phyloP scores from a whole-genome alignment of 2,329 filamentous ascomycete species.

The Xylariaceae sp. region DNA sequence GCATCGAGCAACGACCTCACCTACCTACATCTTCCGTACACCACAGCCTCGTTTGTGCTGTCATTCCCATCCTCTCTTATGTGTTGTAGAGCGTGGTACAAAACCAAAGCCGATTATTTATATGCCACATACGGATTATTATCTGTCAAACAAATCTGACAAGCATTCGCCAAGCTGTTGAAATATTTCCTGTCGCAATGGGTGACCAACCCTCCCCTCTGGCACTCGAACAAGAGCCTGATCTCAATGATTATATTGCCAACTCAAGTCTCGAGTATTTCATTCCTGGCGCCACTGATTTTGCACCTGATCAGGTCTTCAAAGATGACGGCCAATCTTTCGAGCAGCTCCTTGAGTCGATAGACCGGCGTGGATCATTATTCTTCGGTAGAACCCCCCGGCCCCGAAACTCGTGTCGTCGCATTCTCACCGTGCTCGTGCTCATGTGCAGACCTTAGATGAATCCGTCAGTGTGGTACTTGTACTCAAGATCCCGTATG shows the following conservation, averaged over 20 bases:
- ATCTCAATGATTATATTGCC: constrained; percentile 46
- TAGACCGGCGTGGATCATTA: constrained; percentile 58
- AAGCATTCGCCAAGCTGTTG: not conserved
- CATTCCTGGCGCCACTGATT: constrained; percentile 51
- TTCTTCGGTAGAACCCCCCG: constrained; percentile 59
- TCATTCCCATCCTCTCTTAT: not conserved
- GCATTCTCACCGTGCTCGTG: constrained; percentile 43
- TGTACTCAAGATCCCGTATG: constrained; percentile 58
- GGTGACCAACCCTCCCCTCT: constrained; percentile 27
- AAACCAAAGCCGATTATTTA: not conserved
- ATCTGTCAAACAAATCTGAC: not conserved
- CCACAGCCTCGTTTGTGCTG: constrained; percentile 1
- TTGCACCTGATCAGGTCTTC: constrained; percentile 50
- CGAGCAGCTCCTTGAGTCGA: constrained; percentile 48
- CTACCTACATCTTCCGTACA: not conserved
- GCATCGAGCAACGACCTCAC: not conserved
- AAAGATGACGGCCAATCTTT: constrained; percentile 39
- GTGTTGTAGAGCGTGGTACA: not conserved
- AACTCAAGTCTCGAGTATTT: constrained; percentile 56
- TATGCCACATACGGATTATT: not conserved
- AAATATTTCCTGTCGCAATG: constrained; percentile 21
- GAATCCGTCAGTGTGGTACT: constrained; percentile 66
- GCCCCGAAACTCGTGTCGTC: constrained; percentile 24
- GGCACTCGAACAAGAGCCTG: constrained; percentile 31
- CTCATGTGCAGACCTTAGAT: constrained; percentile 57